Percentiles rank a stretch among this genome's conserved stretches.
phyloP scores from a whole-genome alignment of 192 early-diverging fungal species.

The Oehlia diaphana region DNA sequence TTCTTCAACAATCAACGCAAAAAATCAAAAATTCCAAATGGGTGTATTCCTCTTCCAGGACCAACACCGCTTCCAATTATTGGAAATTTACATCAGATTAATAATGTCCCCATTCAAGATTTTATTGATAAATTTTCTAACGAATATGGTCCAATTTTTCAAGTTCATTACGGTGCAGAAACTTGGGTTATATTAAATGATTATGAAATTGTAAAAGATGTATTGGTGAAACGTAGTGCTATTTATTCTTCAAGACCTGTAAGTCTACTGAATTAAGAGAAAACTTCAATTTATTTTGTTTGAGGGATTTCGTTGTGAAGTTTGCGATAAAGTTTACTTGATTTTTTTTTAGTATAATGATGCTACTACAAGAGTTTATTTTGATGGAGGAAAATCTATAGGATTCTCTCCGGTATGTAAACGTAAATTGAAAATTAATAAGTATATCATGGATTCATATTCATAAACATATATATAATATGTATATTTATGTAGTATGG shows the following conservation, averaged over 20 bases:
- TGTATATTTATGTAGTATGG: background rate
- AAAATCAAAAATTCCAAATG: background rate
- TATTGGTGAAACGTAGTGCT: conserved; percentile 34
- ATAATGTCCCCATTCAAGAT: background rate
- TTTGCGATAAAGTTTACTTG: no score
- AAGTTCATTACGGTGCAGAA: conserved; percentile 32
- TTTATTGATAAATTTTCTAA: conserved; percentile 34
- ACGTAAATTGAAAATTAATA: no score
- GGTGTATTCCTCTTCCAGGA: background rate
- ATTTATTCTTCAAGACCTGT: conserved; percentile 40
- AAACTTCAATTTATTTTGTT: no score
- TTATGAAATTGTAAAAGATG: conserved; percentile 28
- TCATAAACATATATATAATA: no score
- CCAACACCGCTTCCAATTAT: background rate
- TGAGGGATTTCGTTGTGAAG: no score
- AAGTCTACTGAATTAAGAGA: background rate
- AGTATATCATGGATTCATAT: no score
- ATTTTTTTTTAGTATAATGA: background rate
- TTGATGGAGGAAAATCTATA: background rate
- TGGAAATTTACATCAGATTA: background rate
- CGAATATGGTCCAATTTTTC: conserved; percentile 35
- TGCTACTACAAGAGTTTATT: background rate
- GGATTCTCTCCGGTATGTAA: background rate
- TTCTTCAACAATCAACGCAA: background rate
- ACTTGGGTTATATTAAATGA: conserved; percentile 40